These are phyloP conservation scores for Anacardium occidentale DNA, from an alignment of 345 rosid species.

Conservation along the genomic window DNA sequence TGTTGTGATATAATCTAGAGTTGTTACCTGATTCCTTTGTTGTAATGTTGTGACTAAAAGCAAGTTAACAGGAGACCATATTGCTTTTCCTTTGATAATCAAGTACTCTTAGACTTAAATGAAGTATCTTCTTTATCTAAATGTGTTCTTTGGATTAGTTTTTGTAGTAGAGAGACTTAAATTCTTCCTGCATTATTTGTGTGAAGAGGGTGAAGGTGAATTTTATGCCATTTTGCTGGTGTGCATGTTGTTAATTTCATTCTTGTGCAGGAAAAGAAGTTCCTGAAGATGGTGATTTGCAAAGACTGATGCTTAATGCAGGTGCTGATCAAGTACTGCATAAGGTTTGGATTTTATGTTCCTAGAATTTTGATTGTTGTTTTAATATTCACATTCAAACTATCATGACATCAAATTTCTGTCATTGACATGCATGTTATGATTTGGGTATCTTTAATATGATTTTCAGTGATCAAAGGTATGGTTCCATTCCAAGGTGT, in stretches of 20 bases:
- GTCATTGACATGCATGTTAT: conserved; percentile 10
- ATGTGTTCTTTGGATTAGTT: background rate
- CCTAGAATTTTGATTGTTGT: conserved; percentile 14
- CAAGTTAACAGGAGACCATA: background rate
- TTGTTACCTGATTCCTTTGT: background rate
- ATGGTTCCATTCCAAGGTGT: no score
- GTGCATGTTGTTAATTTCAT: conserved; percentile 16
- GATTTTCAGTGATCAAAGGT: background rate
- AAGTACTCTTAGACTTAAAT: background rate
- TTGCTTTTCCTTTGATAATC: background rate
- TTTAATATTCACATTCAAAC: background rate
- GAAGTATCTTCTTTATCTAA: background rate
- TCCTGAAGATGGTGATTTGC: conserved; percentile 47
- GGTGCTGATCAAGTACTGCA: conserved; percentile 67
- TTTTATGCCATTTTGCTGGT: conserved; percentile 9
- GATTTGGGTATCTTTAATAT: background rate
- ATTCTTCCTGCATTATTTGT: background rate
- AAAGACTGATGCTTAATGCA: conserved; percentile 56
- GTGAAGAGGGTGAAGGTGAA: background rate
- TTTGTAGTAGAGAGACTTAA: background rate
- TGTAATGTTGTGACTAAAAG: background rate
- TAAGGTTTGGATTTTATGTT: conserved; percentile 59
- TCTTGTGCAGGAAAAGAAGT: conserved; percentile 62
- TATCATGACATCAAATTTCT: background rate
- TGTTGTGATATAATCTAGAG: background rate